phyloP scores from a whole-genome alignment of 345 rosid genomes.

The Corymbia maculata region DNA sequence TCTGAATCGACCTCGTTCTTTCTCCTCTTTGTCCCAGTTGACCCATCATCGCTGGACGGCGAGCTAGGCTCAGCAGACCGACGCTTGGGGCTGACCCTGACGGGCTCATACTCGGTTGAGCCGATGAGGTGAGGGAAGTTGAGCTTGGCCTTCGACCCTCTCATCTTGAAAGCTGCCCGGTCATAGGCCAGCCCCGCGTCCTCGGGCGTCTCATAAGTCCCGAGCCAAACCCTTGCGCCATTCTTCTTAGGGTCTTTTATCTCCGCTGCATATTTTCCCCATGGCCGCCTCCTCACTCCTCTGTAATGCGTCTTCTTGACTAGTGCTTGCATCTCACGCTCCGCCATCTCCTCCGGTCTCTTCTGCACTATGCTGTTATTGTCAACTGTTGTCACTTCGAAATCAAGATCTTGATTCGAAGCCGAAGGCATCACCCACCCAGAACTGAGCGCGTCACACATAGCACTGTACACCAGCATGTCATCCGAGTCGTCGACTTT shows the following conservation, averaged over 20 bases:
- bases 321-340: not conserved
- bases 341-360: not conserved
- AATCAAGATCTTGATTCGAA: not conserved
- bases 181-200: conserved; percentile 42
- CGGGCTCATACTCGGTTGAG: conserved; percentile 18
- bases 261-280: conserved; percentile 45
- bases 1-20: not conserved
- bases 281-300: conserved; percentile 40
- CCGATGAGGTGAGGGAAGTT: conserved; percentile 34
- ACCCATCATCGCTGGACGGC: not conserved
- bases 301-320: conserved; percentile 13
- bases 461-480: conserved; percentile 22
- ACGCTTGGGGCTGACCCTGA: conserved; percentile 26
- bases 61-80: conserved; percentile 13
- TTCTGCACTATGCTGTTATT: not conserved
- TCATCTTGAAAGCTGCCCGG: conserved; percentile 31
- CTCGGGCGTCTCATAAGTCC: conserved; percentile 39
- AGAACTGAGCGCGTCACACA: conserved; percentile 19
- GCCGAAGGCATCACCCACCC: conserved; percentile 14
- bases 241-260: conserved; percentile 37
- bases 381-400: not conserved
- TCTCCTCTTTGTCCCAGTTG: not conserved
- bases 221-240: conserved; percentile 36
- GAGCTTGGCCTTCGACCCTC: conserved; percentile 35
- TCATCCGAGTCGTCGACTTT: conserved; percentile 27